phyloP scores from a whole-genome alignment of 1,284 basidiomycete genomes.

The Tilletia setariae region DNA sequence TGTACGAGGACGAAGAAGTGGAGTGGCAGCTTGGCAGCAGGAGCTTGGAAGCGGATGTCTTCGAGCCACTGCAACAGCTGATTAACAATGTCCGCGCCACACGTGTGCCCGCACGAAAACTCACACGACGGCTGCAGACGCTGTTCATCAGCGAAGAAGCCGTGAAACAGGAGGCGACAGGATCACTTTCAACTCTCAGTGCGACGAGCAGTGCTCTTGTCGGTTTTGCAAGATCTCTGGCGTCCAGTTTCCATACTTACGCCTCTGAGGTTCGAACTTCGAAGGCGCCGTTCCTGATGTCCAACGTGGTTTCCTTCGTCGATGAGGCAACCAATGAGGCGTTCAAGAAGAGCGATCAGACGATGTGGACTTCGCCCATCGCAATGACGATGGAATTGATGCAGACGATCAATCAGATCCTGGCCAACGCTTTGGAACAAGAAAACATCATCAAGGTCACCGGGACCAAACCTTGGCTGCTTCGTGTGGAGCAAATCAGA shows the following conservation, averaged over 20 bases:
- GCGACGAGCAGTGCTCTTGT: slow-evolving; percentile 43
- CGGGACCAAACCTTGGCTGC: slow-evolving; percentile 69
- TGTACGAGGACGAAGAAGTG: slow-evolving; percentile 36
- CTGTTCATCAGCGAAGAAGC: slow-evolving; percentile 45
- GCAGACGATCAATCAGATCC: slow-evolving; percentile 35
- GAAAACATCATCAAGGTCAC: slow-evolving; percentile 43
- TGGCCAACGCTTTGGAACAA: slow-evolving; percentile 39
- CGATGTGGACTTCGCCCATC: slow-evolving; percentile 23
- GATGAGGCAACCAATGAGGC: slow-evolving; percentile 35
- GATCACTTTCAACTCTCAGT: slow-evolving; percentile 39
- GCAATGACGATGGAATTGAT: slow-evolving; percentile 24
- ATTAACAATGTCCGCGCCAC: slow-evolving; percentile 40
- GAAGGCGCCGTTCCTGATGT: slow-evolving; percentile 32
- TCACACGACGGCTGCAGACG: slow-evolving; percentile 41
- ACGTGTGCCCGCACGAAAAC: slow-evolving; percentile 46
- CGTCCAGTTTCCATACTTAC: slow-evolving; percentile 28
- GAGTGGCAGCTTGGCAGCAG: slow-evolving; percentile 37
- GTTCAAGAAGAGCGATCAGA: slow-evolving; percentile 28
- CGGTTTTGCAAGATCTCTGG: slow-evolving; percentile 35
- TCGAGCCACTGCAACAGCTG: slow-evolving; percentile 39
- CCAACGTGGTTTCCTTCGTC: slow-evolving; percentile 27
- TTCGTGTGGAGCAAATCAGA: slow-evolving; percentile 82
- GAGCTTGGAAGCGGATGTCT: slow-evolving; percentile 35
- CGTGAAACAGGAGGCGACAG: slow-evolving; percentile 39
- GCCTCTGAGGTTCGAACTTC: slow-evolving; percentile 32